Base-by-base conservation (phyloP, 2,329 filamentous ascomycete species). In the Helotiales sp. region DNA sequence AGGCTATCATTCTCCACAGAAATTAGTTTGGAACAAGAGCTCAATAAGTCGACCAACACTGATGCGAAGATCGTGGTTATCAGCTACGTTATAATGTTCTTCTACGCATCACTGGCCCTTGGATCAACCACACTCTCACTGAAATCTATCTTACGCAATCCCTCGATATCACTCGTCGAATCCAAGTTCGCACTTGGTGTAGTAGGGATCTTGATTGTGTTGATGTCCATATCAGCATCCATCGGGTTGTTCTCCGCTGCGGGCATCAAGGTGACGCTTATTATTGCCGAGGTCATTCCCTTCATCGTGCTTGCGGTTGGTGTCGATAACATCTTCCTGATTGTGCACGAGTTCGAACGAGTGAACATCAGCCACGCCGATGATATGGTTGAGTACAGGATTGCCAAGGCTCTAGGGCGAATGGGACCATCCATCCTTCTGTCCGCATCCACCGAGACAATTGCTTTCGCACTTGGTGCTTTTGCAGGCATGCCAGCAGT, bases 401-500 rank as follows among this genome's bases (percentile, higher is more conserved):
- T 98, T 55, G 89, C 91, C 5, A 88, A 89, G 69, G 90, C 95
- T 2, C 79, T 98, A n/a, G 93, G 95, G 22, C 86, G 95, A 54
- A 99, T 99, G 87, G 95, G 95, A 0, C 95, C 95, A 2, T 98
- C 93, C 1, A 98, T 99, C 54, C 81, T 99, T 17, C 87, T 99
- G 38, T 98, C 95, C 8, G 93, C 93, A n/a, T 81, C 90, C 31
- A 97, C 93, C 0, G 95, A 99, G 73, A 99, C 93, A 0, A 86
- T 93, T 24, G 93, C 93, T 2, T 99, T 99, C 73, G 88, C 92
- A 1, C 81, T 99, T 10, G 95, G 95, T 12, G 90, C 91, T 40
- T 93, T 95, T 60, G 96, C 97, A 6, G 93, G 93, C 49, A 99
- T 99, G 95, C 95, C 96, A 15, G 95, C 95, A 1, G 96, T 99